Percentiles rank a stretch among this genome's conserved stretches.
These are phyloP conservation scores for Physcomitrium patens DNA, from an alignment of 225 moss, liverwort and hornwort species.

Conservation along the genomic window DNA sequence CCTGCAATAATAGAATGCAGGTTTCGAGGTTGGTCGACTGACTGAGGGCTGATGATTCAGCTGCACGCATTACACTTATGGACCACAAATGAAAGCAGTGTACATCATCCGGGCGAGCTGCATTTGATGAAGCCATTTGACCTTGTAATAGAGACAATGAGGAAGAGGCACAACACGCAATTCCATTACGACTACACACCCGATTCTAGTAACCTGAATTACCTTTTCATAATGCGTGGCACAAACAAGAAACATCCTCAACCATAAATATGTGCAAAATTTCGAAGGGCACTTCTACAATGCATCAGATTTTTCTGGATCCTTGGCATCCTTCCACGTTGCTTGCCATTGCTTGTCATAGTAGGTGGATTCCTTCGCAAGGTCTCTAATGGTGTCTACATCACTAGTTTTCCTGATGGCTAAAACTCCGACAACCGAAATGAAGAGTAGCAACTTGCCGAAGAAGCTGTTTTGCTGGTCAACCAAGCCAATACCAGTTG, in stretches of 20 bases:
- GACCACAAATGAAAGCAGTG: too few species aligned
- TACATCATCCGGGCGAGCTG: too few species aligned
- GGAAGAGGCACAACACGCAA: too few species aligned
- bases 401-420: constrained; percentile 78
- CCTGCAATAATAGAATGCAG: too few species aligned
- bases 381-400: constrained; percentile 62
- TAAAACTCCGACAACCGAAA: constrained; percentile 72
- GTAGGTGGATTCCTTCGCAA: constrained; percentile 89
- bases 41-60: too few species aligned
- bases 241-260: constrained; percentile 36
- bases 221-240: constrained; percentile 30
- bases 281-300: not conserved
- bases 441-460: constrained; percentile 88
- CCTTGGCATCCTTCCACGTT: constrained; percentile 76
- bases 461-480: constrained; percentile 92
- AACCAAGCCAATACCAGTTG: constrained; percentile 89
- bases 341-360: constrained; percentile 99
- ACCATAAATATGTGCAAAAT: constrained; percentile 51
- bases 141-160: too few species aligned
- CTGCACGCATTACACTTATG: too few species aligned
- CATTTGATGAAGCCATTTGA: too few species aligned
- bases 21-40: too few species aligned
- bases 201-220: constrained; percentile 9
- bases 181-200: too few species aligned
- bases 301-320: constrained; percentile 31